Evolutionary conservation across 164 flowering plant genomes (phyloP).

Genomic region (Aristolochia fimbriata): DNA sequence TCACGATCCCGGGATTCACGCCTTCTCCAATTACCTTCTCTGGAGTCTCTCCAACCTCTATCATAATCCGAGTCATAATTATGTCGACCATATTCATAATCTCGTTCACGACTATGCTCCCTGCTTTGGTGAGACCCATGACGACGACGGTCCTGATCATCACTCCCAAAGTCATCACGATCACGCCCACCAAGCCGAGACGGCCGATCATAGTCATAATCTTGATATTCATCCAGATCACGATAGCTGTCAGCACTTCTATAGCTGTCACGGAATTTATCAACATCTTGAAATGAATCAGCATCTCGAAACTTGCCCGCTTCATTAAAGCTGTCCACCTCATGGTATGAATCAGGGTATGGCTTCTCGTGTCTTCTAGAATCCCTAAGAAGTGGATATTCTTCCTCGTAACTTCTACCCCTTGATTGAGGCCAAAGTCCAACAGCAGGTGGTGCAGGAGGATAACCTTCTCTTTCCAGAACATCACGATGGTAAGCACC

Average conservation of each 20-base stretch:
- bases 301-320: constrained; percentile 33
- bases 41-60: constrained; percentile 54
- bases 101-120: constrained; percentile 82
- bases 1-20: constrained; percentile 68
- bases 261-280: constrained; percentile 51
- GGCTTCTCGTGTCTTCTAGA: constrained; percentile 66
- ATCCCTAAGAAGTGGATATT: constrained; percentile 56
- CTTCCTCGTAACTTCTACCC: constrained; percentile 70
- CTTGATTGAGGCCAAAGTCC: constrained; percentile 69
- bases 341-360: constrained; percentile 44
- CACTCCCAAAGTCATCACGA: constrained; percentile 54
- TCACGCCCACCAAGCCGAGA: constrained; percentile 57
- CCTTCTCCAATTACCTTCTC: constrained; percentile 47
- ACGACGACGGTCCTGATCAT: constrained; percentile 61
- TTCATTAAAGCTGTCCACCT: constrained; percentile 42
- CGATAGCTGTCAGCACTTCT: constrained; percentile 28
- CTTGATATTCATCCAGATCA: constrained; percentile 22
- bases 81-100: constrained; percentile 56
- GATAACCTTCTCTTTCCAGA: constrained; percentile 63
- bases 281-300: constrained; percentile 38
- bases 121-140: constrained; percentile 48
- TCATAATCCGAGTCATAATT: constrained; percentile 93
- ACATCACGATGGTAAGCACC: constrained; percentile 50
- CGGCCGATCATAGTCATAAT: constrained; percentile 57
- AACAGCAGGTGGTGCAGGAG: constrained; percentile 46